Conservation (phyloP, 495 filamentous ascomycete genomes). For the Aspergillus avenaceus region DNA sequence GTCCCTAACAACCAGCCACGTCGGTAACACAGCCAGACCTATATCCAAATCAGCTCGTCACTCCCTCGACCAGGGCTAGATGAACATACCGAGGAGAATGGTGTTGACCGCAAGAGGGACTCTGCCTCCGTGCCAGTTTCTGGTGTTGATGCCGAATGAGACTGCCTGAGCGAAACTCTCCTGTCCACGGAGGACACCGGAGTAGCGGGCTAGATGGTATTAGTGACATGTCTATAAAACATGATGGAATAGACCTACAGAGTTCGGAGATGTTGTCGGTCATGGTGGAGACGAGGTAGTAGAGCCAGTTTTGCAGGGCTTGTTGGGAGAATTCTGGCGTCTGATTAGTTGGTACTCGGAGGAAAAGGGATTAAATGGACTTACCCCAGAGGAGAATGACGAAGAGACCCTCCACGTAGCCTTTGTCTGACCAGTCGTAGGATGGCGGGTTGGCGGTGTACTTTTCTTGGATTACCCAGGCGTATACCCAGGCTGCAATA, state of each 20-base stretch:
- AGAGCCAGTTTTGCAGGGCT: conserved; percentile 47
- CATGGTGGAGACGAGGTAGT: conserved; percentile 57
- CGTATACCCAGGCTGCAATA: conserved; percentile 42
- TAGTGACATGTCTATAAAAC: conserved; percentile 9
- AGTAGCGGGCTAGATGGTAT: conserved; percentile 41
- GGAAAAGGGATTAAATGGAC: background rate
- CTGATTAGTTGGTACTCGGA: background rate
- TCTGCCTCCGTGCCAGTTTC: conserved; percentile 42
- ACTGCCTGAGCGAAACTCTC: conserved; percentile 60
- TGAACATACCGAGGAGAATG: conserved; percentile 39
- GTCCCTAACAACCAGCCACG: conserved; percentile 21
- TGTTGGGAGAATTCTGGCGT: conserved; percentile 36
- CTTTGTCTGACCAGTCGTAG: conserved; percentile 40
- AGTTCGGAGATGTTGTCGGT: conserved; percentile 54
- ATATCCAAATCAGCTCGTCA: background rate
- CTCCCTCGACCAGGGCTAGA: background rate
- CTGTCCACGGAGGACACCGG: conserved; percentile 55
- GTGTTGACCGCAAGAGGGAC: conserved; percentile 48
- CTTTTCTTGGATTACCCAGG: conserved; percentile 46
- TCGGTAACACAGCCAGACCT: conserved; percentile 25
- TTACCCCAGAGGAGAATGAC: conserved; percentile 43
- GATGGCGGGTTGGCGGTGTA: conserved; percentile 39
- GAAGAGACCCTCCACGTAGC: conserved; percentile 43
- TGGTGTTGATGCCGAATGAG: conserved; percentile 51
- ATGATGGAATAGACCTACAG: conserved; percentile 23